These are phyloP conservation scores for Phalaenopsis equestris DNA, from an alignment of 106 monocot species.

Conservation along the genomic window DNA sequence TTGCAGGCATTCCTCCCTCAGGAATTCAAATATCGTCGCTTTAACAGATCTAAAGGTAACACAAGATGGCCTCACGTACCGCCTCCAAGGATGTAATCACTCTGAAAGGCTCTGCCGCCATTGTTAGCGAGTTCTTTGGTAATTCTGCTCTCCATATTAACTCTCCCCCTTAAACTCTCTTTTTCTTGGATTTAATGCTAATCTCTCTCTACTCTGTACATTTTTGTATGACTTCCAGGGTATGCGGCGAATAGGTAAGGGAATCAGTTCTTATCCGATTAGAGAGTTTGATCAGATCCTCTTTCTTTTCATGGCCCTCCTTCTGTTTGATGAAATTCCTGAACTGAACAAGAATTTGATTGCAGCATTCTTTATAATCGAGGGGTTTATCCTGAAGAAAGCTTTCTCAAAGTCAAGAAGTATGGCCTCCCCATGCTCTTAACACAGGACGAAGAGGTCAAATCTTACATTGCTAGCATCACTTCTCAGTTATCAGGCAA, in stretches of 20 bases:
- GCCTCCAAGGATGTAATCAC: constrained; percentile 92
- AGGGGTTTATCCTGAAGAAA: constrained; percentile 89
- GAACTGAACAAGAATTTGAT: not conserved
- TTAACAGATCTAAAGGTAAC: not conserved
- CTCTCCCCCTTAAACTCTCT: not conserved
- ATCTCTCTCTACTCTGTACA: not conserved
- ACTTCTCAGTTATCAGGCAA: constrained; percentile 82
- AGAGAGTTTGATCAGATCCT: not conserved
- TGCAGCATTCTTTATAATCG: constrained; percentile 91
- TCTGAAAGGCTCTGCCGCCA: constrained; percentile 85
- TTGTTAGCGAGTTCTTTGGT: constrained; percentile 99
- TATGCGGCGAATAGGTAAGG: constrained; percentile 91
- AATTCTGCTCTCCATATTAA: not conserved
- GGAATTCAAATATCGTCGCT: too few relatives aligned
- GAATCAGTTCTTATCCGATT: not conserved
- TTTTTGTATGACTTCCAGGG: constrained; percentile 31
- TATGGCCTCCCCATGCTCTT: constrained; percentile 91
- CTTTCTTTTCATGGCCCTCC: not conserved
- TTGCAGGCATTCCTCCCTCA: too few relatives aligned
- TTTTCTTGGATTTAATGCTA: not conserved
- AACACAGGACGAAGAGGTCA: constrained; percentile 84
- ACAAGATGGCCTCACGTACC: constrained; percentile 75
- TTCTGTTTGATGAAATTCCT: constrained; percentile 10
- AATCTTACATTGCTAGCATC: constrained; percentile 63
- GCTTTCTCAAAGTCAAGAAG: constrained; percentile 91